Conservation (phyloP, 352 stramenopile species). For the Peronospora belbahrii region DNA sequence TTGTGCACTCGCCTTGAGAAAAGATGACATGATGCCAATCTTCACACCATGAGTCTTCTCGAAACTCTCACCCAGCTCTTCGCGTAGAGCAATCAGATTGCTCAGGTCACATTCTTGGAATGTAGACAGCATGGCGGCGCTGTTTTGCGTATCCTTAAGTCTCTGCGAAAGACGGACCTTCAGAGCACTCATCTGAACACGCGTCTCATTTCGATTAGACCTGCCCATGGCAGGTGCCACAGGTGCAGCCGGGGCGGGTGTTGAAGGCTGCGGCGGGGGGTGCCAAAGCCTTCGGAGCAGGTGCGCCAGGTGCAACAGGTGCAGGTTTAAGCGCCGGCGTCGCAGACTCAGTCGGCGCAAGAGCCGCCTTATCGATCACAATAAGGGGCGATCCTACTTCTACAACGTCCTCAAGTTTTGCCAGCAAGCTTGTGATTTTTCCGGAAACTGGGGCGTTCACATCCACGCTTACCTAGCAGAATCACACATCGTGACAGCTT, state of each 20-base stretch:
- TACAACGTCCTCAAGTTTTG: slow-evolving; percentile 93
- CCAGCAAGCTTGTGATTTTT: slow-evolving; percentile 89
- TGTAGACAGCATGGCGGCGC: slow-evolving; percentile 96
- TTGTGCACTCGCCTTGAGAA: slow-evolving; percentile 93
- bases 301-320: slow-evolving; percentile 8
- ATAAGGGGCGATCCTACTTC: slow-evolving; percentile 82
- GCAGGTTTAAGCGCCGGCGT: slow-evolving; percentile 11
- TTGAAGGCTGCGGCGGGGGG: slow-evolving; percentile 18
- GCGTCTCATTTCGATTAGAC: slow-evolving; percentile 65
- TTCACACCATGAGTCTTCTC: slow-evolving; percentile 96
- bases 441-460: slow-evolving; percentile 88
- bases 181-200: slow-evolving; percentile 94
- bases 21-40: slow-evolving; percentile 98
- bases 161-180: slow-evolving; percentile 91
- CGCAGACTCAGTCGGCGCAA: slow-evolving; percentile 15
- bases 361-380: slow-evolving; percentile 29
- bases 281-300: slow-evolving; percentile 16
- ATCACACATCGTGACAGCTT: not conserved
- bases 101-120: slow-evolving; percentile 99
- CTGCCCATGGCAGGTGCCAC: slow-evolving; percentile 15
- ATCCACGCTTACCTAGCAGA: slow-evolving; percentile 76
- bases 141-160: slow-evolving; percentile 98
- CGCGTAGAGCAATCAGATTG: slow-evolving; percentile 91
- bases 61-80: slow-evolving; percentile 90
- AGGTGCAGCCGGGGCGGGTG: slow-evolving; percentile 22